Base-by-base conservation (phyloP, 2,329 filamentous ascomycete species). In the Ophiostoma pallidulum region DNA sequence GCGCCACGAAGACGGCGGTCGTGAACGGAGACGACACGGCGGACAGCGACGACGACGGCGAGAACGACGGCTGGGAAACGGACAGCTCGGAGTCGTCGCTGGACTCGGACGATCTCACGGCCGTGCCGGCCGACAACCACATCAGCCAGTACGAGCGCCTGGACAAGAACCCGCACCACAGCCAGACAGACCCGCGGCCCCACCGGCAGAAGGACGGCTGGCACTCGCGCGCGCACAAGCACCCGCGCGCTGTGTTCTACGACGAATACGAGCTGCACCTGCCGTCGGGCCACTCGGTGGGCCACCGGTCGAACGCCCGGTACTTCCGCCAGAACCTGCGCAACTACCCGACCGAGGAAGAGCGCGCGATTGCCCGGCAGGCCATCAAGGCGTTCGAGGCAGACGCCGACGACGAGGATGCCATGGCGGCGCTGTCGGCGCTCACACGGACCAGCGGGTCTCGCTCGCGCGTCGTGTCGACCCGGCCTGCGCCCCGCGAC, bases 251-350 rank as follows among this genome's bases (percentile, higher is more conserved):
- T 32, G 86, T 87, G 19, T 95, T 94, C 64, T 82, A 94, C 60
- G 87, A 94, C 57, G 92, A 98, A 38, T 90, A 87, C 59, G 92
- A 97, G 65, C 76, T 98, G 45, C 89, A 98, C 60, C 78, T 98
- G 12, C 92, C 92, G 2, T 88, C 85, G 4, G 92, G 92, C 45
- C 84, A 86, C 52, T 85, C 86, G 8, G 89, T 94, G 32, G 92
- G 92, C 33, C 92, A 98, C 64, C 80, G 92, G 41, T 92, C 87
- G 8, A 68, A 95, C 46, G 84, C 86, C 60, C 82, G 78, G 56
- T 97, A 97, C 68, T 98, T 82, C 70, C 82, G 87, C 51, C 92
- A 98, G 69, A 97, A 97, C 66, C 73, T 98, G 37, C 81, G 84
- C 65, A 86, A 80, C 64, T 84, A 95, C 63, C 89, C 89, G 2